Conservation (phyloP, 2,329 filamentous ascomycete genomes). For the Cladosporium sp. region DNA sequence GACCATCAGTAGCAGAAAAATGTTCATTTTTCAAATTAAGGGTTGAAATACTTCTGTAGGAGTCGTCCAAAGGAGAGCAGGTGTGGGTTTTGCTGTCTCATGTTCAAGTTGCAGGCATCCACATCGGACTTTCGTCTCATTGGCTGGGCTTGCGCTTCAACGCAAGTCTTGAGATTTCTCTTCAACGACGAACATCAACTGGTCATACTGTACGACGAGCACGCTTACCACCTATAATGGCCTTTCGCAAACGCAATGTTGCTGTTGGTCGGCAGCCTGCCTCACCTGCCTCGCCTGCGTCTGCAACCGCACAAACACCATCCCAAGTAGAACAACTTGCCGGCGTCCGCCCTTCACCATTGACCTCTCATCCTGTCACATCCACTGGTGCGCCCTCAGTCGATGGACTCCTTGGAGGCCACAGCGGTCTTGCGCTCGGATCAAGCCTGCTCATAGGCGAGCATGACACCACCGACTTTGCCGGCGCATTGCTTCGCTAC, state of each 20-base stretch:
- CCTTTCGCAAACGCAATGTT: conserved; percentile 25
- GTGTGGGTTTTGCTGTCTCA: no score
- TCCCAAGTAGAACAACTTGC: conserved; percentile 25
- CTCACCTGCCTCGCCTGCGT: conserved; percentile 1
- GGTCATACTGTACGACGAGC: neutral
- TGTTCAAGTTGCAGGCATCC: no score
- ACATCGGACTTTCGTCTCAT: neutral
- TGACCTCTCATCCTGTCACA: conserved; percentile 82
- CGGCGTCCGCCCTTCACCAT: conserved; percentile 75
- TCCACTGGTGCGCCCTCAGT: conserved; percentile 87
- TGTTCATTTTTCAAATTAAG: neutral
- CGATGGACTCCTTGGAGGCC: conserved; percentile 79
- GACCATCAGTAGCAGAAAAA: conserved; percentile 6
- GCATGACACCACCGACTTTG: conserved; percentile 89
- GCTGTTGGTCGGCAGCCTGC: conserved; percentile 16
- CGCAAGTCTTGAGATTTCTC: neutral
- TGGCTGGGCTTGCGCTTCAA: neutral
- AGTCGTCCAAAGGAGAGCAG: no score
- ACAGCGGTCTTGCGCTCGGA: conserved; percentile 78
- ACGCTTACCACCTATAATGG: conserved; percentile 14
- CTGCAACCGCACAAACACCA: neutral
- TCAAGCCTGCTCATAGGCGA: conserved; percentile 80
- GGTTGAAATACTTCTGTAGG: no score
- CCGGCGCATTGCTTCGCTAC: conserved; percentile 76
- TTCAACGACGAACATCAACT: neutral